Evolutionary conservation across 192 early-diverging fungal genomes (phyloP), one percentile per base, ranked within the genome.

Genomic region (Nowakowskiella sp.): DNA sequence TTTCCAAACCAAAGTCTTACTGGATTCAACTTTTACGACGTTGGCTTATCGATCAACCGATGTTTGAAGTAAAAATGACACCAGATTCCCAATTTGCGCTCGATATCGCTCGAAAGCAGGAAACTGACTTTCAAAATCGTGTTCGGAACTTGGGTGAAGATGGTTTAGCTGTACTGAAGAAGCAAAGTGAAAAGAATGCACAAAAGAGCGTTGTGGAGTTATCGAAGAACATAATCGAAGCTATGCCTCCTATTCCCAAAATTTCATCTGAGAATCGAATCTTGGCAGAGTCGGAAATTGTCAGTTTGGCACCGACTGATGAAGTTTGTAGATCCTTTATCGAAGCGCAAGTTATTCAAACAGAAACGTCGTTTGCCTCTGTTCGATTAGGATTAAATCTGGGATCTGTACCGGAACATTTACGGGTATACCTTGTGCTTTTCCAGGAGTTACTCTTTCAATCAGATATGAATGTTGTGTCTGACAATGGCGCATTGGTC

Each of bases 371-470:
- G 26, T 88, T 91, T 51, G 58, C 71, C 0, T 72, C 80, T 30
- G 31, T 83, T 22, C 68, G 74, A 30, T 36, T 92, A 1, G 79
- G 44, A 65, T 51, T 73, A 73, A 28, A 83, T 72, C 44, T 57
- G 60, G 26, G 49, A 34, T 8, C 46, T 53, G 49, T 92, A 0
- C 72, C 82, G n/a, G 70, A 70, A 13, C 56, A 70, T 13, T 66
- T 86, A 24, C 77, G 81, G 5, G 77, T 82, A 8, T 88, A 79
- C 66, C 49, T 91, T 31, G 76, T 80, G 6, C 67, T 91, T 39
- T 86, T 90, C 68, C 83, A 86, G 42, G 87, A 85, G 44, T 66
- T 88, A n/a, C 31, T 90, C 16, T 81, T 90, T 49, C 67, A 77
- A 49, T 53, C 52, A 13, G 49, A 61, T 10, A 23, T 77, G 24